Percentiles rank a stretch among this genome's conserved stretches.
These are phyloP conservation scores for Gentiana macrophylla DNA, from an alignment of 257 asterid species.

Conservation along the genomic window DNA sequence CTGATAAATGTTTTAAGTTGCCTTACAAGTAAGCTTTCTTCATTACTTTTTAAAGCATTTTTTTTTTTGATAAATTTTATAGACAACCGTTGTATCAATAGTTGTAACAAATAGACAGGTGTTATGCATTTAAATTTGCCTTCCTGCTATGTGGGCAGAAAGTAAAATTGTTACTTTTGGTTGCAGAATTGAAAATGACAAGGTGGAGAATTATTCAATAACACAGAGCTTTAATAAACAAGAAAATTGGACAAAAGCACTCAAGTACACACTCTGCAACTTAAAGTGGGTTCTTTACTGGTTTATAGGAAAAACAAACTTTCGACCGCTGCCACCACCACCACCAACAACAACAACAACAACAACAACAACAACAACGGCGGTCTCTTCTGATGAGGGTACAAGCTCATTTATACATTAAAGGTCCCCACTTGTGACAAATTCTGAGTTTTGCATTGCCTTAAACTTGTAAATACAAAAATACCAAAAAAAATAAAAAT, in stretches of 20 bases:
- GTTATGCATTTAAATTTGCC: no score
- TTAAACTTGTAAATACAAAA: neutral
- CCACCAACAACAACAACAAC: no score
- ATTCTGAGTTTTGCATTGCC: constrained; percentile 19
- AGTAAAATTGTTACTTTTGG: neutral
- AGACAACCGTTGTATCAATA: no score
- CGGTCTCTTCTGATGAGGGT: constrained; percentile 42
- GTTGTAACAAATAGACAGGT: no score
- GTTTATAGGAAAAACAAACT: constrained; percentile 90
- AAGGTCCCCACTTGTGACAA: constrained; percentile 33
- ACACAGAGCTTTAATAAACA: constrained; percentile 93
- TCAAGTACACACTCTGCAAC: constrained; percentile 90
- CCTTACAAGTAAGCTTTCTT: constrained; percentile 74
- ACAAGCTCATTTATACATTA: constrained; percentile 38
- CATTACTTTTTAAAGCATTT: no score
- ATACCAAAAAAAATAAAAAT: no score
- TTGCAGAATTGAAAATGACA: constrained; percentile 92
- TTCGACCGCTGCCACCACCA: constrained; percentile 54
- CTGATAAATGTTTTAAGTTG: constrained; percentile 81
- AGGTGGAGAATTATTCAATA: constrained; percentile 79
- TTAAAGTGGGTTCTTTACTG: constrained; percentile 97
- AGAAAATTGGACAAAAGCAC: constrained; percentile 98
- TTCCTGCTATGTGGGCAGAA: neutral
- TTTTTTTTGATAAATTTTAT: no score
- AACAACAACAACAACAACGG: constrained; percentile 15